Percentiles rank a stretch among this genome's conserved stretches.
Conservation (phyloP, 2,329 filamentous ascomycete genomes). For the Acephala macrosclerotiorum region DNA sequence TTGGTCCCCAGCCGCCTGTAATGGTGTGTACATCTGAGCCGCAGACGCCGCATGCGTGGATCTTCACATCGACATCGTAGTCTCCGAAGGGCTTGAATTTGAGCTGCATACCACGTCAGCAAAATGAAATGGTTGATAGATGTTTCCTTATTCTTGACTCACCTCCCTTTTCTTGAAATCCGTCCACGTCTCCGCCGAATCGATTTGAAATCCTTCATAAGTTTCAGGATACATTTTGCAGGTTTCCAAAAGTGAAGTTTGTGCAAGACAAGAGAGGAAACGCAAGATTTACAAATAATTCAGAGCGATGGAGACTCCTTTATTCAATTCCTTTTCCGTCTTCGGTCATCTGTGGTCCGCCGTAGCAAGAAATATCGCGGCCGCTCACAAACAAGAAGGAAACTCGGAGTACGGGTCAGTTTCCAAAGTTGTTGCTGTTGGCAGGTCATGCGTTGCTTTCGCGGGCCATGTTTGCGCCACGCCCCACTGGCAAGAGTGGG, state of each 20-base stretch:
- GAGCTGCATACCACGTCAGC: slow-evolving; percentile 59
- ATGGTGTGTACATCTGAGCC: slow-evolving; percentile 77
- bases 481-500: background rate
- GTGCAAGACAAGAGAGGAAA: background rate
- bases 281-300: background rate
- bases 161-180: slow-evolving; percentile 35
- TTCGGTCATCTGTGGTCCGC: background rate
- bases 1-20: slow-evolving; percentile 61
- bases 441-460: background rate
- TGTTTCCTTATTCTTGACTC: background rate
- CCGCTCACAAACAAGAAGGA: background rate
- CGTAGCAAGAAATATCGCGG: background rate
- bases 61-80: slow-evolving; percentile 87
- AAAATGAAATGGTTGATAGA: background rate
- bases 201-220: slow-evolving; percentile 67
- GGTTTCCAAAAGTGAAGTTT: too few relatives aligned
- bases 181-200: slow-evolving; percentile 40
- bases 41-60: slow-evolving; percentile 81
- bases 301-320: background rate
- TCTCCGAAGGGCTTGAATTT: slow-evolving; percentile 88
- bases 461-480: background rate
- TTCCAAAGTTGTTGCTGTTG: background rate
- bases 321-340: slow-evolving; percentile 1
- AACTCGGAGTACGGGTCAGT: background rate
- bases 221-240: slow-evolving; percentile 57